Evolutionary conservation across 768 basidiomycete species (phyloP).

Genomic region (Trametes cingulata): DNA sequence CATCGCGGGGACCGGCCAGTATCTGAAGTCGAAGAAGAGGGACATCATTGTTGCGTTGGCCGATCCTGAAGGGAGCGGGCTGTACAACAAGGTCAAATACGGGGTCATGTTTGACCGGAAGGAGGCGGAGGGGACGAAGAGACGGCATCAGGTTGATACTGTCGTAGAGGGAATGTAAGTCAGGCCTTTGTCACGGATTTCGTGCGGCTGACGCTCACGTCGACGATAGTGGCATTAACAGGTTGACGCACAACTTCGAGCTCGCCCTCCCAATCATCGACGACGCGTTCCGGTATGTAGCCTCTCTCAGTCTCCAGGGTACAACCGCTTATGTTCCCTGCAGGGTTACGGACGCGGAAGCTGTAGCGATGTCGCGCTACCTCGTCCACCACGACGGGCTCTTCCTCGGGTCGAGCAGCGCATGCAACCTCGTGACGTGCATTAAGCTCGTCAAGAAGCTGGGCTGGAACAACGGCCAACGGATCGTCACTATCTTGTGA

Average conservation of each 20-base stretch:
- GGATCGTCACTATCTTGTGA: slow-evolving; percentile 84
- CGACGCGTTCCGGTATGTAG: slow-evolving; percentile 77
- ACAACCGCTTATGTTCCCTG: not conserved
- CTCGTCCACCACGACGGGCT: slow-evolving; percentile 89
- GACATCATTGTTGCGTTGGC: slow-evolving; percentile 71
- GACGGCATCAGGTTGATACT: slow-evolving; percentile 94
- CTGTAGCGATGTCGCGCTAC: slow-evolving; percentile 94
- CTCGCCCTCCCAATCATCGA: slow-evolving; percentile 83
- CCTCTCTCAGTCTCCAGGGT: not conserved
- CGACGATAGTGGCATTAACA: slow-evolving; percentile 96
- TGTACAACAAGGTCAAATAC: slow-evolving; percentile 94
- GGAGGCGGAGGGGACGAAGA: slow-evolving; percentile 91
- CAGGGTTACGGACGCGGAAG: slow-evolving; percentile 91
- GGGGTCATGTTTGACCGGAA: slow-evolving; percentile 95
- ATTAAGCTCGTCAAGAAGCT: slow-evolving; percentile 73
- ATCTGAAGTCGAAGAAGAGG: slow-evolving; percentile 73
- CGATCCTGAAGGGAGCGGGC: slow-evolving; percentile 92
- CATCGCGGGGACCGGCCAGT: slow-evolving; percentile 80
- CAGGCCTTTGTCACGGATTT: slow-evolving; percentile 16
- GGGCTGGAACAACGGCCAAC: slow-evolving; percentile 68
- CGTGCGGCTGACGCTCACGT: not conserved
- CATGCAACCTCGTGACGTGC: slow-evolving; percentile 94
- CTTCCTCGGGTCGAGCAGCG: slow-evolving; percentile 94
- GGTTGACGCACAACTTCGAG: slow-evolving; percentile 88
- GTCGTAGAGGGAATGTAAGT: slow-evolving; percentile 89